Conservation (phyloP, 2,329 filamentous ascomycete species). For the Fusarium mundagurra region DNA sequence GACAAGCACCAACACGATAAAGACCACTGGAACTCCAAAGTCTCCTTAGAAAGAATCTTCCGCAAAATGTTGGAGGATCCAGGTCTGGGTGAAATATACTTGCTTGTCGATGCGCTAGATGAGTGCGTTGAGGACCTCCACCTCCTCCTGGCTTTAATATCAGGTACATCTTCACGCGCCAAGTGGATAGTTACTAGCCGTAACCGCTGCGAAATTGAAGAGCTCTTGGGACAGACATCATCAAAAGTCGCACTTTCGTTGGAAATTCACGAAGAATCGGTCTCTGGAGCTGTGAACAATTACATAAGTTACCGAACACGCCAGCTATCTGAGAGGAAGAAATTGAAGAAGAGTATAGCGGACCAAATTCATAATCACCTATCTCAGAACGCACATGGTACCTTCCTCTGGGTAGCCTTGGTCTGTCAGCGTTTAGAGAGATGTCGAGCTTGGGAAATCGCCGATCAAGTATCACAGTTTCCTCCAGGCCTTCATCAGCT, state of each 20-base stretch:
- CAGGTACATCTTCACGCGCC: slow-evolving; percentile 1
- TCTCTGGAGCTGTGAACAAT: slow-evolving; percentile 48
- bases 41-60: fast-evolving
- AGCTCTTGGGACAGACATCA: slow-evolving; percentile 23
- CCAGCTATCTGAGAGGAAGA: fast-evolving
- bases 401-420: slow-evolving; percentile 44
- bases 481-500: fast-evolving
- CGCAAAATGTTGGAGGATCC: fast-evolving
- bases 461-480: fast-evolving
- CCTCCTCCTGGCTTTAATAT: slow-evolving; percentile 45
- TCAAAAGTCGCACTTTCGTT: slow-evolving; percentile 45
- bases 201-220: slow-evolving; percentile 48
- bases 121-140: slow-evolving; percentile 48
- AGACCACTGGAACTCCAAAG: not conserved
- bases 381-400: slow-evolving; percentile 33
- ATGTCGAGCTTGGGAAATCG: not conserved
- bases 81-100: fast-evolving
- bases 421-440: not conserved
- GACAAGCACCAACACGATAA: fast-evolving
- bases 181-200: slow-evolving; percentile 59
- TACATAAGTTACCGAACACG: slow-evolving; percentile 52
- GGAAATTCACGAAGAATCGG: slow-evolving; percentile 49
- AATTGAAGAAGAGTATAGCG: fast-evolving
- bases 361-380: not conserved
- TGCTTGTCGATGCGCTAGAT: slow-evolving; percentile 57